phyloP scores from a whole-genome alignment of 139 green algal species.

The Volvox africanus region DNA sequence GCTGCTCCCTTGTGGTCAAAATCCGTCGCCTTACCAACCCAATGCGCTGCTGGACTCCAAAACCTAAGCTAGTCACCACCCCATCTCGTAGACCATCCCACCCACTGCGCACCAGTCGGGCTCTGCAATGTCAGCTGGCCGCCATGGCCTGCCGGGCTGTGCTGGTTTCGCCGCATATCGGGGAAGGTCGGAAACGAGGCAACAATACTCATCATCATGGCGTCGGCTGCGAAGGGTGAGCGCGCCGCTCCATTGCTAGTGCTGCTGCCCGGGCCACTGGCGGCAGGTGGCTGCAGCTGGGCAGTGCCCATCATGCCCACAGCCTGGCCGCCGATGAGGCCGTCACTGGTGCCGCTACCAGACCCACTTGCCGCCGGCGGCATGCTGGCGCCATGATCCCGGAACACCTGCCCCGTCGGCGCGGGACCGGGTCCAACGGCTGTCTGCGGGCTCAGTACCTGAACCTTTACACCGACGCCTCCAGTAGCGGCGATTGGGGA shows the following conservation, averaged over 20 bases:
- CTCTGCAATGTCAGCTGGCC: background rate
- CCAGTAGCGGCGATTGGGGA: background rate
- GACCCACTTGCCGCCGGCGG: background rate
- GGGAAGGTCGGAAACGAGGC: conserved; percentile 40
- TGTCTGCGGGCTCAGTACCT: too few relatives aligned
- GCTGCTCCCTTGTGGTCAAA: background rate
- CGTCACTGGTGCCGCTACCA: background rate
- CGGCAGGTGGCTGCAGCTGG: background rate
- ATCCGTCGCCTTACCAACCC: background rate
- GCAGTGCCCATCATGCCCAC: background rate
- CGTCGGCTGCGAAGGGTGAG: conserved; percentile 19
- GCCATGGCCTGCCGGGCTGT: background rate
- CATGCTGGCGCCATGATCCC: background rate
- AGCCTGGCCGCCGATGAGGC: background rate
- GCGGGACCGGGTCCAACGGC: too few relatives aligned
- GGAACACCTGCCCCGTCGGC: too few relatives aligned
- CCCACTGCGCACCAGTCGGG: background rate
- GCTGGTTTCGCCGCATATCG: background rate
- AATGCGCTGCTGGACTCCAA: background rate
- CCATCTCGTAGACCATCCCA: background rate
- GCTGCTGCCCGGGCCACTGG: background rate
- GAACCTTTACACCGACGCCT: too few relatives aligned
- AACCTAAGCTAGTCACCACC: background rate
- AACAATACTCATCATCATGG: conserved; percentile 16
- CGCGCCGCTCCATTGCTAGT: background rate